Evolutionary conservation across 2,329 filamentous ascomycete species (phyloP), one percentile per base, ranked within the genome.

Genomic region (Cladophialophora exuberans): DNA sequence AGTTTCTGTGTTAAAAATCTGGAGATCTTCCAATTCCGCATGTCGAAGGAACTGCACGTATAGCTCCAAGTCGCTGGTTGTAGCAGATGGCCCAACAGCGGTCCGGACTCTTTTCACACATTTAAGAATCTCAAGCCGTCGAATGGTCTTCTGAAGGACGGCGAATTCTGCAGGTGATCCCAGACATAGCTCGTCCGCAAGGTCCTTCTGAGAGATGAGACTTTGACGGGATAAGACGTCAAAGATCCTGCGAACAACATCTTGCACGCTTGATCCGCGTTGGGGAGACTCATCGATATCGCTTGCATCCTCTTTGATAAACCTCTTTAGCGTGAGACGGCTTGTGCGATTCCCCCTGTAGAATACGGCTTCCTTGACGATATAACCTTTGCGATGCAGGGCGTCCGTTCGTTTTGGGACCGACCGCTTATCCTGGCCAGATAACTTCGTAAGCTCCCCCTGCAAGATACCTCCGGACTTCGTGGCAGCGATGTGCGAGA

Each of bases 371-470:
- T 73, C 72, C 63, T 87, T 87, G 35, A 78, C 74, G 50, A 87
- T 85, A 65, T 86, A 86, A 0, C 83, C 83, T 60, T 82, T 84
- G 30, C 73, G 67, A 4, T 76, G 74, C 33, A 87, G 71, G 2
- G 72, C 68, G 57, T 85, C 80, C 2, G 84, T 87, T 33, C 84
- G 74, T 57, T 80, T 76, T 1, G 84, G 84, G 2, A 86, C 79
- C 1, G 84, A 87, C 41, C 83, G 76, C 65, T 86, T 86, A 66
- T 87, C 83, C 68, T 87, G 84, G 4, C 80, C 80, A 59, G 81
- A 83, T 18, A 80, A 63, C 48, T 69, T 72, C 35, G 76, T 75
- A 31, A 86, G 68, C 2, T 83, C 77, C 2, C 81, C 78, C 64
- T 87, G 84, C 2, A 80, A 66, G 39, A 87, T 80, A 4, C 84